Evolutionary conservation across 805 yeast genomes (phyloP).

Genomic region (Ogataea pignaliae): DNA sequence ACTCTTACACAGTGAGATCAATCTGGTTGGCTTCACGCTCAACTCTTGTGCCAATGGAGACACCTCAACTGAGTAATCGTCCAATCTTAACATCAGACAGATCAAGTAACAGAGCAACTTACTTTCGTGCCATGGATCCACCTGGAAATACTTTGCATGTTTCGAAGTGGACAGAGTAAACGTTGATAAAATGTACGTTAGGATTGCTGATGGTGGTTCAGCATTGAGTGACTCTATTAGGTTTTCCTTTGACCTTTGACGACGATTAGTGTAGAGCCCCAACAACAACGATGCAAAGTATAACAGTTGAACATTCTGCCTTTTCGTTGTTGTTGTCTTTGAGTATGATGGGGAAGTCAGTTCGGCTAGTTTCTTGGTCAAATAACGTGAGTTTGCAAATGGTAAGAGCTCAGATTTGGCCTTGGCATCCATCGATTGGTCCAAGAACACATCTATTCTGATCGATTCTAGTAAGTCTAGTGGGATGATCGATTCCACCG

Average conservation of each 20-base stretch:
- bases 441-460: constrained; percentile 57
- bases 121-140: constrained; percentile 88
- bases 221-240: constrained; percentile 58
- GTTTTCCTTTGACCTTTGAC: constrained; percentile 54
- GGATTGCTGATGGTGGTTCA: constrained; percentile 72
- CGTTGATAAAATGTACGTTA: constrained; percentile 66
- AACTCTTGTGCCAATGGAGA: constrained; percentile 83
- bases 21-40: constrained; percentile 69
- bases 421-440: constrained; percentile 43
- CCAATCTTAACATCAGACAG: constrained; percentile 68
- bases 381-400: constrained; percentile 48
- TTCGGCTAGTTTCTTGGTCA: constrained; percentile 42
- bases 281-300: constrained; percentile 75
- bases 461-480: constrained; percentile 57
- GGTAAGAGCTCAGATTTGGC: constrained; percentile 60
- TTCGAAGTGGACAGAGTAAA: constrained; percentile 62
- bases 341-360: constrained; percentile 12
- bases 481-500: constrained; percentile 67
- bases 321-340: constrained; percentile 34
- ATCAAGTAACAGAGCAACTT: constrained; percentile 76
- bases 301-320: constrained; percentile 60
- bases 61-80: constrained; percentile 68
- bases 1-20: constrained; percentile 66
- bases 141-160: constrained; percentile 69
- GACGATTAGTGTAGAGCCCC: constrained; percentile 74